Conservation (phyloP, 805 yeast species). For the Lipomyces yamanashiensis region DNA sequence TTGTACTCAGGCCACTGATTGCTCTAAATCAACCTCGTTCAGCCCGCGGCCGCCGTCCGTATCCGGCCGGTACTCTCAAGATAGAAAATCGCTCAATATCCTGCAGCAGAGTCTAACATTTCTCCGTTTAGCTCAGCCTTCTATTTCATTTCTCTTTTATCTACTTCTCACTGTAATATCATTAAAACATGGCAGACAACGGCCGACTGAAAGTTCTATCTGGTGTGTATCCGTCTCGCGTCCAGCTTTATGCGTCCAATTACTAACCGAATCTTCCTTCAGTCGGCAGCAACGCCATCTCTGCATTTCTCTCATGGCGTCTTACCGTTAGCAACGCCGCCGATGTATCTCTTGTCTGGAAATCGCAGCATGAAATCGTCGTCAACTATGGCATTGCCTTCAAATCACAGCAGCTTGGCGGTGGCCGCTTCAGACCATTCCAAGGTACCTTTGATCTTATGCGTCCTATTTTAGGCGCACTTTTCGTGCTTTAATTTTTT, state of each 20-base stretch:
- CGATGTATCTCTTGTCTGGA: constrained; percentile 37
- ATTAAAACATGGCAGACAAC: constrained; percentile 16
- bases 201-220: constrained; percentile 21
- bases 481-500: neutral
- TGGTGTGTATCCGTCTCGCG: constrained; percentile 4
- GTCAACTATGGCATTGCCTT: constrained; percentile 35
- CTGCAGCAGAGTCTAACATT: neutral
- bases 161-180: neutral
- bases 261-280: neutral
- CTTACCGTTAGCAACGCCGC: constrained; percentile 34
- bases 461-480: neutral
- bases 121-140: neutral
- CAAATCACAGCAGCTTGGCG: constrained; percentile 28
- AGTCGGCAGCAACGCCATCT: constrained; percentile 38
- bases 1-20: neutral
- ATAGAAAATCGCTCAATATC: neutral
- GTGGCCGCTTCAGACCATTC: constrained; percentile 28
- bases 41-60: neutral
- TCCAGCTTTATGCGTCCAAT: neutral
- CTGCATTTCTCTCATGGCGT: constrained; percentile 38
- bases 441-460: constrained; percentile 13
- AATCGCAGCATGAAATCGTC: constrained; percentile 35
- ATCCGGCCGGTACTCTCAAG: neutral
- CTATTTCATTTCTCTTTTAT: neutral
- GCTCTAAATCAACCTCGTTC: neutral